Percentiles rank a stretch among this genome's conserved stretches.
These are phyloP conservation scores for Fusarium pseudoanthophilum DNA, from an alignment of 2,329 filamentous ascomycete genomes.

Conservation along the genomic window DNA sequence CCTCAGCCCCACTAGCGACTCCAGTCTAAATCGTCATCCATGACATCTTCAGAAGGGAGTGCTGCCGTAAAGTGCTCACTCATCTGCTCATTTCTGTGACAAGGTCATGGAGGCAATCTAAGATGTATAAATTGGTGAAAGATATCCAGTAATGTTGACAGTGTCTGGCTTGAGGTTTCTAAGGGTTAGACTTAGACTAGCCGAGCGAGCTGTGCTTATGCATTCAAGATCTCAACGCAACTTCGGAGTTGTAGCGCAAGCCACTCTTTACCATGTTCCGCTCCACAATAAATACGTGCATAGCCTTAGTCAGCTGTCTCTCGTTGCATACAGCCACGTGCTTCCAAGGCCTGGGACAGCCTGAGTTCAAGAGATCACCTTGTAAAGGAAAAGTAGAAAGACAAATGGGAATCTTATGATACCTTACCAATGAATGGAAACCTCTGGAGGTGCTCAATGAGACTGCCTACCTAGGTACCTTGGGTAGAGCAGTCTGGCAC, in stretches of 20 bases:
- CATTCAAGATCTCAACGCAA: background rate
- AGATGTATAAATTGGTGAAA: background rate
- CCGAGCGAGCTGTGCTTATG: background rate
- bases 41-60: slow-evolving; percentile 18
- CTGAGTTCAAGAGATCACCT: background rate
- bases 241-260: slow-evolving; percentile 7
- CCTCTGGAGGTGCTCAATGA: background rate
- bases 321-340: slow-evolving; percentile 19
- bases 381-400: background rate
- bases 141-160: background rate
- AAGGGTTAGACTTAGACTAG: background rate
- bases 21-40: slow-evolving; percentile 36
- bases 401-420: background rate
- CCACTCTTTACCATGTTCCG: slow-evolving; percentile 15
- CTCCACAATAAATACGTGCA: background rate
- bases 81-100: background rate
- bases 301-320: background rate
- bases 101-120: background rate
- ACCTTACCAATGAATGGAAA: background rate
- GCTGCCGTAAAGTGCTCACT: background rate
- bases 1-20: slow-evolving; percentile 31
- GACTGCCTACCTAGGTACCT: background rate
- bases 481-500: background rate
- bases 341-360: background rate
- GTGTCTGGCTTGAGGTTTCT: background rate